Evolutionary conservation across 352 stramenopile species (phyloP).

Genomic region (Globisporangium viniferum): DNA sequence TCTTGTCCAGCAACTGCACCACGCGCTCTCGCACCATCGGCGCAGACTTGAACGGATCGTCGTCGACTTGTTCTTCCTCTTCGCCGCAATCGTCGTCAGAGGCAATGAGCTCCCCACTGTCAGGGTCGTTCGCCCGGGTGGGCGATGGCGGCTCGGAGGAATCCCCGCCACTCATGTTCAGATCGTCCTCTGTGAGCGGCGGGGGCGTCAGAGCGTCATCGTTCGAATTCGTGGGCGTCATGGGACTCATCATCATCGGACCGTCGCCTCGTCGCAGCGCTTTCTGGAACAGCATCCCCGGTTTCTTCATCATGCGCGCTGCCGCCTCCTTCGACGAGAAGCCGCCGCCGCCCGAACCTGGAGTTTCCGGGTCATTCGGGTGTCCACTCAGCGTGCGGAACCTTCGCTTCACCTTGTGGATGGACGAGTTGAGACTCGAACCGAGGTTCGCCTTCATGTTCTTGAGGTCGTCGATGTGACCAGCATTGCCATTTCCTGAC

Average conservation of each 20-base stretch:
- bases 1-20: constrained; percentile 54
- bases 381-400: constrained; percentile 62
- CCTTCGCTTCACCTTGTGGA: constrained; percentile 71
- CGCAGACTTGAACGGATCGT: constrained; percentile 13
- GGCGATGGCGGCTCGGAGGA: constrained; percentile 14
- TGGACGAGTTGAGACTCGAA: constrained; percentile 65
- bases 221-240: constrained; percentile 23
- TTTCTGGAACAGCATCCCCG: constrained; percentile 65
- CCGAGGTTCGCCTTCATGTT: constrained; percentile 72
- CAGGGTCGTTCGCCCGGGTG: background rate
- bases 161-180: constrained; percentile 10
- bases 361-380: constrained; percentile 35
- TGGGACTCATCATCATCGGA: constrained; percentile 9
- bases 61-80: constrained; percentile 13
- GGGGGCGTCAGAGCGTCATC: constrained; percentile 27
- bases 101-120: background rate
- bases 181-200: constrained; percentile 21
- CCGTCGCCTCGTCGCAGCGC: constrained; percentile 26
- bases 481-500: constrained; percentile 20
- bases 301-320: constrained; percentile 69
- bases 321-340: constrained; percentile 33
- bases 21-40: constrained; percentile 44
- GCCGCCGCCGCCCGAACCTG: constrained; percentile 2
- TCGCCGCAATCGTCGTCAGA: constrained; percentile 8
- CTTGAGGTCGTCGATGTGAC: constrained; percentile 68